Evolutionary conservation across 495 filamentous ascomycete genomes (phyloP).

Genomic region (Corynascus novoguineensis): DNA sequence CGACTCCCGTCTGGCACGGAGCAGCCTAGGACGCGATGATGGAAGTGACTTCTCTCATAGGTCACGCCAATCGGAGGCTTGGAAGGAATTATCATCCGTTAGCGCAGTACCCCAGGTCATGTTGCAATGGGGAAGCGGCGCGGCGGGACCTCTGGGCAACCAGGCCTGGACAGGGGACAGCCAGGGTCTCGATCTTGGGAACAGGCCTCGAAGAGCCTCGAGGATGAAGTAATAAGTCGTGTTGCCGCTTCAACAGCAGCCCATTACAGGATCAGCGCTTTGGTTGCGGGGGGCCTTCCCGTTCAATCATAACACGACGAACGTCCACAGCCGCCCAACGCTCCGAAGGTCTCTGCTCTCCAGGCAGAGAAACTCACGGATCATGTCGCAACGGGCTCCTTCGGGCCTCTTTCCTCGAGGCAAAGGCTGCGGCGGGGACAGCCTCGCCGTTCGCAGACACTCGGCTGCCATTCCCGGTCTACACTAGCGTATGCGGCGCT

Average conservation of each 20-base stretch:
- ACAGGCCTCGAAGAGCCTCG: background rate
- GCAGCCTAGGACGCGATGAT: constrained; percentile 12
- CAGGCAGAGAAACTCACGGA: background rate
- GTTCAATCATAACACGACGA: too few relatives aligned
- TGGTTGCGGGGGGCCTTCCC: too few relatives aligned
- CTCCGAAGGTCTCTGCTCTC: too few relatives aligned
- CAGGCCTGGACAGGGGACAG: background rate
- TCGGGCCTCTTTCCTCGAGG: background rate
- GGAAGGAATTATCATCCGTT: constrained; percentile 10
- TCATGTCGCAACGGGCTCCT: constrained; percentile 1
- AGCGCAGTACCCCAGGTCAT: background rate
- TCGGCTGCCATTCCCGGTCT: constrained; percentile 8
- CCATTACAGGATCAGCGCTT: too few relatives aligned
- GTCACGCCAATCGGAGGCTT: constrained; percentile 12
- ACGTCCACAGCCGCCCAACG: too few relatives aligned
- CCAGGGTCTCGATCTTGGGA: background rate
- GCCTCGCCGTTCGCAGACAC: background rate
- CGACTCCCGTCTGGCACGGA: too few relatives aligned
- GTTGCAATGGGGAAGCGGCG: constrained; percentile 15
- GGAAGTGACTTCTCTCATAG: constrained; percentile 2
- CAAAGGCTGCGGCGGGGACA: background rate
- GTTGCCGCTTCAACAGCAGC: too few relatives aligned
- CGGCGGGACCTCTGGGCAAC: constrained; percentile 7
- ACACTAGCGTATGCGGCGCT: constrained; percentile 2
- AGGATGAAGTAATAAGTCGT: too few relatives aligned